Base-by-base conservation (phyloP, 2,329 filamentous ascomycete genomes). In the Aureobasidium uvarum region DNA sequence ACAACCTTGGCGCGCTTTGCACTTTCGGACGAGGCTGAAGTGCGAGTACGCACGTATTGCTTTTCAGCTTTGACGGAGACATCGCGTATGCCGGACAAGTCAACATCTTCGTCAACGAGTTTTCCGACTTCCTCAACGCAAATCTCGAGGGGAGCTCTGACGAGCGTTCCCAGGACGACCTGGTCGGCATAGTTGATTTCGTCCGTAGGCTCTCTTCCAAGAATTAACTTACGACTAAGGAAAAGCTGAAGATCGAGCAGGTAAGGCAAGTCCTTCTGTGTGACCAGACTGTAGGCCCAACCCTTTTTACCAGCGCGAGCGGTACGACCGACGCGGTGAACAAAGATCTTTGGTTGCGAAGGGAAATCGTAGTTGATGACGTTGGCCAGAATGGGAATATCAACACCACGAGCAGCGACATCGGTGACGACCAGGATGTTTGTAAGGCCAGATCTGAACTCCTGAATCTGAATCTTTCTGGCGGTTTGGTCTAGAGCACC, bases 291-390 rank as follows among this genome's bases (percentile, higher is more conserved):
- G 79, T 96, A 99, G 78, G 89, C 90, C 95, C 95, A 98, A 68
- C 95, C 95, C 69, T 89, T 87, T 72, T 92, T 89, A 16, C 94
- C 95, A 51, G 96, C 96, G 84, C 95, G 87, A 46, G 95, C 96
- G 31, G 96, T 99, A 79, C 95, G 89, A 72, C 95, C 95, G 54
- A 99, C 95, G 74, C 95, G 89, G 77, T 99, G 95, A 33, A 99
- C 90, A 72, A 96, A 99, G 48, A 99, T 88, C 78, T 99, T 99
- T 23, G 95, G 92, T 73, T 98, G 95, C 1, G 94, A 90, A 3
- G 95, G 94, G 69, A 99, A 99, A 74, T 98, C 94, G 77, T 96
- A 99, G 81, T 99, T 98, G 81, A 99, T 94, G 66, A 99, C 95
- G 74, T 99, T 98, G 65, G 92, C 93, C 41, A 99, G 83, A 54